These are phyloP conservation scores for Daedalea quercina DNA, from an alignment of 768 basidiomycete species.

Conservation along the genomic window DNA sequence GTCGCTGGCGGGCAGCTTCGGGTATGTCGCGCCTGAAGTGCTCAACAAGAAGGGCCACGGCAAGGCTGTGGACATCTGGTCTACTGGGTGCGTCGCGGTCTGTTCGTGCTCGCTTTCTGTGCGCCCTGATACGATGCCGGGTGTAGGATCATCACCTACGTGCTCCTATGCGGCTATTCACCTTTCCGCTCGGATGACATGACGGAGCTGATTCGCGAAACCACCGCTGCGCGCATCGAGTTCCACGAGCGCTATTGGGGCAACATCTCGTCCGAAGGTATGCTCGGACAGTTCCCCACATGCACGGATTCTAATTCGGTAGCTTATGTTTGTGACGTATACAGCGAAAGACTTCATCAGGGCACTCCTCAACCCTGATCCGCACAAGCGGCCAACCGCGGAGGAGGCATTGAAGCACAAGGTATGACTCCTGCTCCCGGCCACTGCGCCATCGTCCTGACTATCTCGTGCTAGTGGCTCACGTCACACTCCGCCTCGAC, in stretches of 20 bases:
- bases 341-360: slow-evolving; percentile 83
- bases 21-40: slow-evolving; percentile 90
- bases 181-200: slow-evolving; percentile 87
- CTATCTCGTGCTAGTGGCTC: slow-evolving; percentile 52
- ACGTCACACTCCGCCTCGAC: slow-evolving; percentile 55
- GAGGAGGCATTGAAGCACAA: slow-evolving; percentile 60
- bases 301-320: neutral
- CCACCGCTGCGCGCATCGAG: slow-evolving; percentile 75
- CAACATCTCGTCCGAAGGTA: slow-evolving; percentile 75
- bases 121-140: slow-evolving; percentile 1
- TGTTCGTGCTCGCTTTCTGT: neutral
- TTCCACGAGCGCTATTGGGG: slow-evolving; percentile 96
- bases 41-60: slow-evolving; percentile 78
- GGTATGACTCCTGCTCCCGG: slow-evolving; percentile 33
- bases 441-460: neutral
- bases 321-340: neutral
- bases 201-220: slow-evolving; percentile 72
- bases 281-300: neutral
- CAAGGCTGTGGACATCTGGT: slow-evolving; percentile 92
- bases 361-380: slow-evolving; percentile 63
- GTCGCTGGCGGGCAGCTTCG: slow-evolving; percentile 74
- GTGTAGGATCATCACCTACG: slow-evolving; percentile 85
- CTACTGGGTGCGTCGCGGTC: slow-evolving; percentile 59
- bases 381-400: slow-evolving; percentile 65
- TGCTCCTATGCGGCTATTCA: slow-evolving; percentile 90